These are phyloP conservation scores for Gracilaria gracilis DNA, from an alignment of 23 red algal species.

Conservation along the genomic window DNA sequence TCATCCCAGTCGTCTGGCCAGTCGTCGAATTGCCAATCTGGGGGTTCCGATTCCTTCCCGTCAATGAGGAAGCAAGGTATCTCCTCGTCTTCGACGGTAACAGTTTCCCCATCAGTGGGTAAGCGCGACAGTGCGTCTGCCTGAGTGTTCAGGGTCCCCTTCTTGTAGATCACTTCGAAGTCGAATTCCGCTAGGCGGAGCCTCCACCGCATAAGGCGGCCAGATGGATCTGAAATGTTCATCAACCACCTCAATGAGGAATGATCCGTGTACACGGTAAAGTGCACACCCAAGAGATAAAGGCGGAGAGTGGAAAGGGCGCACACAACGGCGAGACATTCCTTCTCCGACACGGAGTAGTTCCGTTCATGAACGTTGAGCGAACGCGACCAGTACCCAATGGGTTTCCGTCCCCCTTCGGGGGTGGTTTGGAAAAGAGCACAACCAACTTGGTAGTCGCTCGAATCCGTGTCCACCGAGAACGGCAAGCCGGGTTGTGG, in stretches of 20 bases:
- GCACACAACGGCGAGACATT: too few relatives aligned
- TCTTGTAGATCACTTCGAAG: constrained; percentile 46
- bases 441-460: too few relatives aligned
- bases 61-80: not conserved
- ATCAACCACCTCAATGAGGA: constrained; percentile 10
- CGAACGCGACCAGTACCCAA: too few relatives aligned
- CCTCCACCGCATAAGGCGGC: constrained; percentile 31
- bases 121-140: constrained; percentile 6
- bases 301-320: too few relatives aligned
- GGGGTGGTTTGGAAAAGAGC: too few relatives aligned
- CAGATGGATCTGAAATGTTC: constrained; percentile 14
- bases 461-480: too few relatives aligned
- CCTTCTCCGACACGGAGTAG: too few relatives aligned
- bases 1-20: not conserved
- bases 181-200: constrained; percentile 39
- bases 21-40: not conserved
- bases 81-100: not conserved
- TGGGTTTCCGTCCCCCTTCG: too few relatives aligned
- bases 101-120: not conserved
- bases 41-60: not conserved
- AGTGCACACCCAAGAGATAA: too few relatives aligned
- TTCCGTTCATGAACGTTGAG: too few relatives aligned
- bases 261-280: too few relatives aligned
- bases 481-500: too few relatives aligned
- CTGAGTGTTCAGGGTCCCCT: constrained; percentile 6